Base-by-base conservation (phyloP, 768 basidiomycete genomes). In the Leccinum variicolor region DNA sequence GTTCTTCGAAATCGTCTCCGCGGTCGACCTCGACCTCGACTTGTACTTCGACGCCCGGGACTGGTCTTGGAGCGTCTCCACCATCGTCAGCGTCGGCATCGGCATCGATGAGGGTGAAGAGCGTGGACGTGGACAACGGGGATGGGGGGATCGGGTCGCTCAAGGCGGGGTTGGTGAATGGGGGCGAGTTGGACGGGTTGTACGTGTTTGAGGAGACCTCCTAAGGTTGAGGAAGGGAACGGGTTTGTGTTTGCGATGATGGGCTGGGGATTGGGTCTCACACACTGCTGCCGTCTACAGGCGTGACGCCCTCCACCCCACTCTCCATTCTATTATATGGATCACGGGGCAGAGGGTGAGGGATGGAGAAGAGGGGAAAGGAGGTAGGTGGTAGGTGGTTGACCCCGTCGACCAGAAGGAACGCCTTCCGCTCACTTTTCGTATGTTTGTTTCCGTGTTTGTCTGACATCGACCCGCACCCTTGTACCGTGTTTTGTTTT, bases 101-200 rank as follows among this genome's bases (percentile, higher is more conserved):
- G 7, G 58, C 66, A n/a, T 67, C 68, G 6, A 57, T 64, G 28
- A 69, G 56, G 29, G 43, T 62, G 26, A 64, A 59, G 17, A 66
- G 58, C 10, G 57, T 64, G 45, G 64, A 47, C 39, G 64, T 58
- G 5, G 60, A 59, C 31, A 55, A 60, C 1, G 41, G 36, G 4
- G 64, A 65, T 8, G 63, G 64, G 25, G 65, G 59, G 6, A 52
- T 60, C 2, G 62, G 67, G 39, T 28, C 52, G 26, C 57, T 70
- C 39, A 71, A 60, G 51, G 63, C 71, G 15, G 70, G 69, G 7
- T 48, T 71, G 31, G 70, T 71, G 19, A 67, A 63, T 6, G 70
- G 70, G 7, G 70, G 70, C 23, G 70, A 71, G 57, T 19, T 71
- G 59, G 70, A 71, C 19, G 70, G 70, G 31, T 33, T 71, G 47